Base-by-base conservation (phyloP, 1,139 yeast genomes). In the Groenewaldozyma sp. region DNA sequence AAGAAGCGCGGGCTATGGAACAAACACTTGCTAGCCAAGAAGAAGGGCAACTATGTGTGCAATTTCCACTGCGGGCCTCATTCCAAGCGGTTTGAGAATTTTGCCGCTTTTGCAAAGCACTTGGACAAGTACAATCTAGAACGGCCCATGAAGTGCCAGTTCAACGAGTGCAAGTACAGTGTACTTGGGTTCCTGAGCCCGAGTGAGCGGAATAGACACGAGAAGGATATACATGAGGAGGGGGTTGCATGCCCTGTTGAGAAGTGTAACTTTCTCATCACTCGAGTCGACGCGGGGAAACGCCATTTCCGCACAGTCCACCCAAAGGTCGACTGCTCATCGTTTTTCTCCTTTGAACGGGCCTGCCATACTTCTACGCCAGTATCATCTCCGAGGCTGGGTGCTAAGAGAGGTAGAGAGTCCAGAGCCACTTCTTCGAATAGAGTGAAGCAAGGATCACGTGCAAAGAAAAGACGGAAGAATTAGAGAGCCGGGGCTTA, bases 191-290 rank as follows among this genome's bases (percentile, higher is more conserved):
- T 76, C 39, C 72, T 74, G 28, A 70, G 78, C 41, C 64, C 71
- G 38, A 75, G 77, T 3, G 82, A 78, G 48, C 67, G 78, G 44
- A 64, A 73, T 44, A 70, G 83, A 44, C 87, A 79, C 49, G 26
- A 22, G 26, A 22, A 22, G 11, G 11, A 7, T 22, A 11, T 11
- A 7, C 26, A 22, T 11, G 10, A 11, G 10, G 11, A 7, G 7
- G 10, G 10, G 7, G 10, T 11, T 22, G 11, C 26, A 7, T 22
- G 26, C 11, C 10, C 11, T 7, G 11, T 22, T 22, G 26, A 22
- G 7, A 11, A 22, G 10, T 22, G 26, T 22, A 22, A 22, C 26
- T 22, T 22, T 11, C 26, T 7, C 10, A 11, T 22, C 11, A 7
- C 10, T 22, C 26, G 26, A 7, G 11, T 22, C 11, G 26, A 22